A percentile compares a stretch with the other conserved stretches of the same genome.
Conservation (phyloP, 257 asterid species). For the Fraxinus americana region DNA sequence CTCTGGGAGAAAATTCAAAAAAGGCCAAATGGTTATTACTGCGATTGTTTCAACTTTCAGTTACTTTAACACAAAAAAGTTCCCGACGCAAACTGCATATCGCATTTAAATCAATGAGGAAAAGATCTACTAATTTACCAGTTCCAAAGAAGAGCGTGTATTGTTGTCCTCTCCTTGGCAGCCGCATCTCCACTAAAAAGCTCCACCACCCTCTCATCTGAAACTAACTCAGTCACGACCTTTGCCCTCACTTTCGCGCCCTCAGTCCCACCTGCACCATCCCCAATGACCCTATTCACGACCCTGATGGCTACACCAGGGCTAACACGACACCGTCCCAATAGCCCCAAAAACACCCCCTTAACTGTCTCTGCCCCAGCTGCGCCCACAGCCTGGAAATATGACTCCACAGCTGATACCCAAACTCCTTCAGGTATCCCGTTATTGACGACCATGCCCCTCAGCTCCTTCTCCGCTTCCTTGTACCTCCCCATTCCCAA, state of each 20-base stretch:
- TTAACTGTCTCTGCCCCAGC: constrained; percentile 87
- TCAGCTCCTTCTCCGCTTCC: constrained; percentile 96
- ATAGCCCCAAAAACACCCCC: constrained; percentile 77
- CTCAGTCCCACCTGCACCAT: constrained; percentile 58
- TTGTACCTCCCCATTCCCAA: constrained; percentile 75
- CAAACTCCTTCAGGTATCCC: constrained; percentile 97
- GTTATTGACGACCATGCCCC: constrained; percentile 74
- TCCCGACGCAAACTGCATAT: background rate
- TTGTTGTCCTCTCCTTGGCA: constrained; percentile 79
- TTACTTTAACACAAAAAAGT: background rate
- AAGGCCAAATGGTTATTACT: background rate
- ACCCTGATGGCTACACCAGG: constrained; percentile 82
- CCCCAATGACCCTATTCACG: constrained; percentile 71
- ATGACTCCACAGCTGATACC: constrained; percentile 94
- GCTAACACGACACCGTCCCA: constrained; percentile 85
- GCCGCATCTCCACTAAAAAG: constrained; percentile 75
- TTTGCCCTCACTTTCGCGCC: constrained; percentile 70
- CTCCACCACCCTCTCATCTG: constrained; percentile 85
- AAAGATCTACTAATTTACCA: constrained; percentile 54
- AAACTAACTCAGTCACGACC: constrained; percentile 76
- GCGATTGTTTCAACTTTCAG: background rate
- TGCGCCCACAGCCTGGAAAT: constrained; percentile 82
- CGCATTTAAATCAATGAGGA: background rate
- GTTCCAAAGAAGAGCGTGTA: constrained; percentile 99
- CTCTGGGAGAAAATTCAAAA: background rate